These are phyloP conservation scores for Theileria annulata DNA, from an alignment of 169 alveolate species.

Conservation along the genomic window DNA sequence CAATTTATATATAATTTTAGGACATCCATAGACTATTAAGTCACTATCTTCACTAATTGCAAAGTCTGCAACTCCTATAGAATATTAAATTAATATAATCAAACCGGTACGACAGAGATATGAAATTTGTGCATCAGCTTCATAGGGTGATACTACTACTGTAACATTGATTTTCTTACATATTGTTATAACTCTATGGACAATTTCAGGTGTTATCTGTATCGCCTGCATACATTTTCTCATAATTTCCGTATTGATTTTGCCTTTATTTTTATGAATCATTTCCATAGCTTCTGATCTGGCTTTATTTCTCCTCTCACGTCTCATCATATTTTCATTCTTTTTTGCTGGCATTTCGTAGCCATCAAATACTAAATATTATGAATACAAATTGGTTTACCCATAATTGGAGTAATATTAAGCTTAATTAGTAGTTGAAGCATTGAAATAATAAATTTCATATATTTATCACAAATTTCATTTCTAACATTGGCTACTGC, in stretches of 20 bases:
- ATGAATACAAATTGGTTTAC: slow-evolving; percentile 22
- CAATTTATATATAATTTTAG: slow-evolving; percentile 80
- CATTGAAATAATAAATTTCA: slow-evolving; percentile 68
- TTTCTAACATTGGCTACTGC: slow-evolving; percentile 66
- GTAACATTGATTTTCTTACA: slow-evolving; percentile 77
- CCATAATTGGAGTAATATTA: slow-evolving; percentile 72
- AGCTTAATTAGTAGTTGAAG: slow-evolving; percentile 47
- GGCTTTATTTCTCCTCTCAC: slow-evolving; percentile 75
- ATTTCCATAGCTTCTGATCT: slow-evolving; percentile 72
- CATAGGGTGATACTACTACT: slow-evolving; percentile 96
- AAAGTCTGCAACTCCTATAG: slow-evolving; percentile 77
- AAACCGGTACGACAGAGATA: slow-evolving; percentile 84
- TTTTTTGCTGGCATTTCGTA: slow-evolving; percentile 80
- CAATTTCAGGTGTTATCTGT: slow-evolving; percentile 74
- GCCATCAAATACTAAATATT: slow-evolving; percentile 76
- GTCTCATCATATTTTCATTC: slow-evolving; percentile 67
- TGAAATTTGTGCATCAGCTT: slow-evolving; percentile 98
- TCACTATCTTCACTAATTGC: slow-evolving; percentile 94
- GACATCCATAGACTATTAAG: slow-evolving; percentile 92
- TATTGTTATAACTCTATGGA: slow-evolving; percentile 61
- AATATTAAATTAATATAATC: neutral
- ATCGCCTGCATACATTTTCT: slow-evolving; percentile 78
- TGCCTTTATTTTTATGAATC: slow-evolving; percentile 49
- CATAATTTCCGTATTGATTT: slow-evolving; percentile 62
- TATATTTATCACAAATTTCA: slow-evolving; percentile 54